Evolutionary conservation across 176 grass and related monocot genomes (phyloP), one percentile per base, ranked within the genome.

Genomic region (Avena atlantica): DNA sequence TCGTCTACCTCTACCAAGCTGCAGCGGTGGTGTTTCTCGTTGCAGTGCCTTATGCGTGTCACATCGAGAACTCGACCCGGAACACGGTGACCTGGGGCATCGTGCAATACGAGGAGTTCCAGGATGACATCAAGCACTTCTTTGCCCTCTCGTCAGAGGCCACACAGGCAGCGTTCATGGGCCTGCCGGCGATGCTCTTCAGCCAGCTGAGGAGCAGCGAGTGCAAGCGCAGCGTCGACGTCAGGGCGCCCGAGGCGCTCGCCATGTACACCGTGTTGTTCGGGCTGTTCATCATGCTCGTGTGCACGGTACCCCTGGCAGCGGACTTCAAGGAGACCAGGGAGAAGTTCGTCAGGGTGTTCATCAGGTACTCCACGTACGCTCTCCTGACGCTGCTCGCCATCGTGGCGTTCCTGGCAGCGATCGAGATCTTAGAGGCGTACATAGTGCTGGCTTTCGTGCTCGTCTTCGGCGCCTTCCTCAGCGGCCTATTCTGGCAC

Each of bases 231-330:
- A 49, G 4, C 78, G 40, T 27, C n/a, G 40, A 4, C 0, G 42
- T 80, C 40, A 80, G 59, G 78, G 59, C 42, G 14, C 78, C 78
- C 40, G 78, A 80, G 21, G 78, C 44, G 40, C 78, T 80, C 58
- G 64, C 59, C 40, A 65, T 80, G 78, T 80, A 64, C 40, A 27
- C 59, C 24, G 78, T 62, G 5, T n/a, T 79, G 34, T 62, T 79
- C 57, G 78, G 78, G 57, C 37, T 79, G 3, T 79, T 79, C 34
- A 79, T 79, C 78, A 79, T 79, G 78, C 78, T 79, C 16, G 36
- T 79, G 57, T 62, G 78, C 78, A 16, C 78, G n/a, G 78, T 62
- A 12, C 78, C 78, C 19, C 7, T 79, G 57, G 78, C 78, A 9
- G 56, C 57, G 5, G 37, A 62, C 21, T 44, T 79, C 56, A 45